These are phyloP conservation scores for Phytophthora multivora DNA, from an alignment of 352 stramenopile species.

Conservation along the genomic window DNA sequence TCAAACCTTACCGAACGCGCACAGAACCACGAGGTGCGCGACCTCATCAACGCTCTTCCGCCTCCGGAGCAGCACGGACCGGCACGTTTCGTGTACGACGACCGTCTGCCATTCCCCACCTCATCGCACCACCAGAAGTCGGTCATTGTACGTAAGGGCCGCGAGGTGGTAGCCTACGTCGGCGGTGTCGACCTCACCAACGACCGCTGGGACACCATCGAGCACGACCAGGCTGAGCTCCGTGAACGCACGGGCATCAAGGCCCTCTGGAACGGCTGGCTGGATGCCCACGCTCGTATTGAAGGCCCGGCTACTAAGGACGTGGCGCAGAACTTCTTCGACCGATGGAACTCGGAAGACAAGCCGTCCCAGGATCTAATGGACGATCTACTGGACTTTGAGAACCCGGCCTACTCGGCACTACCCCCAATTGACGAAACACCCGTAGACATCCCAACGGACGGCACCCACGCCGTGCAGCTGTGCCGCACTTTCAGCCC, in stretches of 20 bases:
- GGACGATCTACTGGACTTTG: slow-evolving; percentile 52
- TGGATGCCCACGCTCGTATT: slow-evolving; percentile 55
- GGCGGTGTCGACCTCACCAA: slow-evolving; percentile 55
- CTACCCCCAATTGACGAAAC: slow-evolving; percentile 21
- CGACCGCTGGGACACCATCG: slow-evolving; percentile 60
- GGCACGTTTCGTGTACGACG: slow-evolving; percentile 57
- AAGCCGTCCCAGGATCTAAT: slow-evolving; percentile 38
- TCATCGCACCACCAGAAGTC: slow-evolving; percentile 74
- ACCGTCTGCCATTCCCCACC: slow-evolving; percentile 57
- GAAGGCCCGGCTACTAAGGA: slow-evolving; percentile 47
- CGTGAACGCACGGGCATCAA: slow-evolving; percentile 42
- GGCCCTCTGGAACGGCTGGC: slow-evolving; percentile 49
- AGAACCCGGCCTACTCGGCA: slow-evolving; percentile 37
- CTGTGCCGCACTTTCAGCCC: slow-evolving; percentile 64
- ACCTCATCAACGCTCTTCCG: slow-evolving; percentile 52
- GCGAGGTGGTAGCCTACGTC: slow-evolving; percentile 42
- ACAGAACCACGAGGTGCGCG: slow-evolving; percentile 54
- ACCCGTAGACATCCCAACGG: slow-evolving; percentile 3
- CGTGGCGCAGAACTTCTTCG: slow-evolving; percentile 57
- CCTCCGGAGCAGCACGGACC: slow-evolving; percentile 26
- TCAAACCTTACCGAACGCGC: slow-evolving; percentile 54
- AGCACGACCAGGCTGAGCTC: slow-evolving; percentile 48
- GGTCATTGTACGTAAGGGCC: slow-evolving; percentile 45
- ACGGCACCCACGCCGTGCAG: slow-evolving; percentile 40
- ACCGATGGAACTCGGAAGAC: slow-evolving; percentile 55